Percentiles rank a stretch among this genome's conserved stretches.
phyloP scores from a whole-genome alignment of 1,284 basidiomycete species.

The Moesziomyces aphidis region DNA sequence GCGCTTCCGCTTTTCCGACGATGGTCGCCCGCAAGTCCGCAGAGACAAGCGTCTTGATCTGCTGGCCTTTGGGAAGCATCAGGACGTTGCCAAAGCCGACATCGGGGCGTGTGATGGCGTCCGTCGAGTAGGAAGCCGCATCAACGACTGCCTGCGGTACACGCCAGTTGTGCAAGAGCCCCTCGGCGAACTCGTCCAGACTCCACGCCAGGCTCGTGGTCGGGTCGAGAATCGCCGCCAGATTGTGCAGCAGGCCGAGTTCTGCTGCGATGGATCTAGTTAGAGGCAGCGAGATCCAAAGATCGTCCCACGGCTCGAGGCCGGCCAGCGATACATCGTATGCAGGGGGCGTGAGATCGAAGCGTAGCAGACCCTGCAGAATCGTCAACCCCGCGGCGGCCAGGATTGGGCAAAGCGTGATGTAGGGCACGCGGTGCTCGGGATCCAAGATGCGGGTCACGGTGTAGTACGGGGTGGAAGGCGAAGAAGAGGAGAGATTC shows the following conservation, averaged over 20 bases:
- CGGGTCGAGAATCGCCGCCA: slow-evolving; percentile 19
- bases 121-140: slow-evolving; percentile 24
- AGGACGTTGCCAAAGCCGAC: slow-evolving; percentile 1
- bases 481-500: background rate
- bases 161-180: slow-evolving; percentile 41
- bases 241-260: slow-evolving; percentile 1
- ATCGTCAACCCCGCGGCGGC: slow-evolving; percentile 11
- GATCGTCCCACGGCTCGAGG: slow-evolving; percentile 47
- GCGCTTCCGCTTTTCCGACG: background rate
- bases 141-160: slow-evolving; percentile 19
- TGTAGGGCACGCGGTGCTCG: slow-evolving; percentile 35
- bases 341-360: slow-evolving; percentile 3
- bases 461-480: background rate
- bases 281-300: slow-evolving; percentile 30
- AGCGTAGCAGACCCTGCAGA: slow-evolving; percentile 33
- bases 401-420: slow-evolving; percentile 34
- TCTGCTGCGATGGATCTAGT: slow-evolving; percentile 13
- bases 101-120: slow-evolving; percentile 14
- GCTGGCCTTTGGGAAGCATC: slow-evolving; percentile 23
- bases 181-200: slow-evolving; percentile 22
- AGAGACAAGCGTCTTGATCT: slow-evolving; percentile 33
- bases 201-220: slow-evolving; percentile 23
- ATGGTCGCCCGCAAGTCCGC: slow-evolving; percentile 6
- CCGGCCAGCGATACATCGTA: slow-evolving; percentile 33
- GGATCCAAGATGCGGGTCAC: slow-evolving; percentile 45